Evolutionary conservation across 495 filamentous ascomycete species (phyloP).

Genomic region (Tuber aestivum): DNA sequence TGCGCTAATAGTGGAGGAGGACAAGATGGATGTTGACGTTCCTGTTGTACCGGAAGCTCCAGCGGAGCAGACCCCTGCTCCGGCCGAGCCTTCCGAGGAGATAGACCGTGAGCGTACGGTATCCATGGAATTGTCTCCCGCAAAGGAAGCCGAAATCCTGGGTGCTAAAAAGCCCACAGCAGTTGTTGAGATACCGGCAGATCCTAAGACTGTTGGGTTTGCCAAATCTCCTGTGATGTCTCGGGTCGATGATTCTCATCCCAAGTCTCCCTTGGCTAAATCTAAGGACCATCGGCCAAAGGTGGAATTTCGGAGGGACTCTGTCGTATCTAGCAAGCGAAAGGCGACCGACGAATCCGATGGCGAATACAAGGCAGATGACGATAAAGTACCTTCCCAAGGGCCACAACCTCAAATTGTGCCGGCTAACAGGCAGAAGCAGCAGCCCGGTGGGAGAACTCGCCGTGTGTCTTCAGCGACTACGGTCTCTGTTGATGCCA

Average conservation of each 20-base stretch:
- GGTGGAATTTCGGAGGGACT: slow-evolving; percentile 24
- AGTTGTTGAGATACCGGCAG: slow-evolving; percentile 44
- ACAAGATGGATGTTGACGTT: slow-evolving; percentile 41
- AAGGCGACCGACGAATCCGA: slow-evolving; percentile 38
- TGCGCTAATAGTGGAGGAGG: slow-evolving; percentile 11
- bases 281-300: slow-evolving; percentile 16
- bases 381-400: slow-evolving; percentile 21
- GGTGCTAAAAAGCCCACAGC: slow-evolving; percentile 38
- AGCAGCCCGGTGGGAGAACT: slow-evolving; percentile 35
- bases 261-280: slow-evolving; percentile 23
- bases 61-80: slow-evolving; percentile 28
- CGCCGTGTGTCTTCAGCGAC: slow-evolving; percentile 27
- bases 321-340: slow-evolving; percentile 29
- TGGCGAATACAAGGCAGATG: slow-evolving; percentile 38
- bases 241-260: slow-evolving; percentile 22
- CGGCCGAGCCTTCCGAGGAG: slow-evolving; percentile 8
- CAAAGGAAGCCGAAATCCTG: slow-evolving; percentile 27
- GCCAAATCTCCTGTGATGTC: slow-evolving; percentile 4
- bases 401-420: not conserved
- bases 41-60: slow-evolving; percentile 24
- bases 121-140: slow-evolving; percentile 30
- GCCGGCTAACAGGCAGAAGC: slow-evolving; percentile 11
- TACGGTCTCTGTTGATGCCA: slow-evolving; percentile 15
- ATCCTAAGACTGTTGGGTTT: slow-evolving; percentile 42
- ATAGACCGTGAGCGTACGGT: slow-evolving; percentile 36